A percentile compares a stretch with the other conserved stretches of the same genome.
phyloP scores from a whole-genome alignment of 345 rosid genomes.

The Pugionium cornutum region DNA sequence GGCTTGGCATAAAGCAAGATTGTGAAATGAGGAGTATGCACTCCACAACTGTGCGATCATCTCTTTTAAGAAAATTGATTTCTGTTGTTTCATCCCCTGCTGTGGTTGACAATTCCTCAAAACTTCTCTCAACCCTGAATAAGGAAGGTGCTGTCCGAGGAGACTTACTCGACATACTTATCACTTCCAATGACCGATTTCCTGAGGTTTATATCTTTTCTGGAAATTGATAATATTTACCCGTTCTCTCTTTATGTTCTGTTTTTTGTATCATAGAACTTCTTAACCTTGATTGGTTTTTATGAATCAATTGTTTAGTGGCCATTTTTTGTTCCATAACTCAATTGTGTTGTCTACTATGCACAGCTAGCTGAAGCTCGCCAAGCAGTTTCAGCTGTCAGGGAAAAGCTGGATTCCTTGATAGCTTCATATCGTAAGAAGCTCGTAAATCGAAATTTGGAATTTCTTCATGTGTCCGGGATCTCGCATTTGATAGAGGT shows the following conservation, averaged over 20 bases:
- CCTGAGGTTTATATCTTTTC: constrained; percentile 60
- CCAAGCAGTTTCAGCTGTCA: constrained; percentile 60
- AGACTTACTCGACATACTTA: constrained; percentile 60
- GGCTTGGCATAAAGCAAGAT: constrained; percentile 53
- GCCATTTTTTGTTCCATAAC: constrained; percentile 5
- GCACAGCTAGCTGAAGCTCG: constrained; percentile 69
- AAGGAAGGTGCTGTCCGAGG: constrained; percentile 83
- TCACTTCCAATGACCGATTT: constrained; percentile 58
- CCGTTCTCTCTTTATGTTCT: constrained; percentile 7
- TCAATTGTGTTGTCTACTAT: constrained; percentile 22
- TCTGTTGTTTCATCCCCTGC: constrained; percentile 65
- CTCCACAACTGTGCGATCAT: constrained; percentile 46
- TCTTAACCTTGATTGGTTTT: constrained; percentile 7
- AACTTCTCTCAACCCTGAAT: constrained; percentile 63
- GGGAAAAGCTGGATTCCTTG: constrained; percentile 46
- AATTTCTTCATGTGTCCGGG: constrained; percentile 42
- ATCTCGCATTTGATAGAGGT: constrained; percentile 46
- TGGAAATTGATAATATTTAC: constrained; percentile 4
- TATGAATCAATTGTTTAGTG: constrained; percentile 6
- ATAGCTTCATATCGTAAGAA: constrained; percentile 38
- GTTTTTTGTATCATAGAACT: constrained; percentile 28
- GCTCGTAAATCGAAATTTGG: constrained; percentile 35
- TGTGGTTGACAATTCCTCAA: constrained; percentile 65
- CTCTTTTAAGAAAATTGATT: constrained; percentile 64
- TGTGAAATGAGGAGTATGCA: constrained; percentile 33